These are phyloP conservation scores for Withania somnifera DNA, from an alignment of 305 asterid species.

Conservation along the genomic window DNA sequence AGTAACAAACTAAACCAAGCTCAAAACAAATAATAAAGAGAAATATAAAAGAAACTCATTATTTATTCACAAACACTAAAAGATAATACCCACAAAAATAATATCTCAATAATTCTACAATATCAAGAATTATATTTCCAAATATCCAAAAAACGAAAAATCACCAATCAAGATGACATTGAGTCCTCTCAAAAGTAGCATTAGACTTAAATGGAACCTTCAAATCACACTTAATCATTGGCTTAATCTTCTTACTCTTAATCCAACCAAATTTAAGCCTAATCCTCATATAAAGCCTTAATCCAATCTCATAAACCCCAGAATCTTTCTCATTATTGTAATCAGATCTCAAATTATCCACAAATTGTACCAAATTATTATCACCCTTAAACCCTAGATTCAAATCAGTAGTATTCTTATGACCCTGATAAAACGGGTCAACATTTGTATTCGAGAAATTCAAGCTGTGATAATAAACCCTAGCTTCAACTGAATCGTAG, in stretches of 20 bases:
- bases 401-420: conserved; percentile 7
- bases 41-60: not conserved
- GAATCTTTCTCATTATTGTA: conserved; percentile 17
- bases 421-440: conserved; percentile 19
- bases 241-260: conserved; percentile 29
- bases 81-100: not conserved
- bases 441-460: conserved; percentile 13
- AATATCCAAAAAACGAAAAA: not conserved
- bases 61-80: not conserved
- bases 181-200: conserved; percentile 13
- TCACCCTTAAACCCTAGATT: conserved; percentile 15
- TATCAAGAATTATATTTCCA: not conserved
- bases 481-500: conserved; percentile 47
- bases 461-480: conserved; percentile 31
- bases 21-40: not conserved
- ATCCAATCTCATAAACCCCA: conserved; percentile 31
- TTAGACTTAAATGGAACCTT: conserved; percentile 36
- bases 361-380: conserved; percentile 15
- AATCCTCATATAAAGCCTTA: conserved; percentile 29
- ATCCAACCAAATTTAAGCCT: conserved; percentile 38
- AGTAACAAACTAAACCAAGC: too few species aligned
- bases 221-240: conserved; percentile 46
- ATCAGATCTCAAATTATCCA: conserved; percentile 5
- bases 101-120: not conserved
- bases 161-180: not conserved